phyloP scores from a whole-genome alignment of 805 yeast genomes.

The Saturnispora bothae region DNA sequence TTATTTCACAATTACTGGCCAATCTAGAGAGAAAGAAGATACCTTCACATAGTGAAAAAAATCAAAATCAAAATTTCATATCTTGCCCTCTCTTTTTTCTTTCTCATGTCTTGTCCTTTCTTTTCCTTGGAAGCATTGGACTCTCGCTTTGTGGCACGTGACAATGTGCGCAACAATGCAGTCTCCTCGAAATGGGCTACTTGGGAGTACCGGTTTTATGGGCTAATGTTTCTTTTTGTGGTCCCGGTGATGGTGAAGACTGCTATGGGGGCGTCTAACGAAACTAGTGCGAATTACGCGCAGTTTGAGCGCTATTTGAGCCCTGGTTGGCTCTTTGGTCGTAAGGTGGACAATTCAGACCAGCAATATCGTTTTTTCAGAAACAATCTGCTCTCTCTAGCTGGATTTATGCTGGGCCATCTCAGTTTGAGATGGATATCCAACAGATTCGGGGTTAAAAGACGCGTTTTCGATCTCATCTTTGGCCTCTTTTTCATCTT shows the following conservation, averaged over 20 bases:
- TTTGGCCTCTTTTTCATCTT: slow-evolving; percentile 62
- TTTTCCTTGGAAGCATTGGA: slow-evolving; percentile 41
- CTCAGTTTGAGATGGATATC: slow-evolving; percentile 35
- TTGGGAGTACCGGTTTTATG: slow-evolving; percentile 62
- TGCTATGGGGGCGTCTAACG: slow-evolving; percentile 72
- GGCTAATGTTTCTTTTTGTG: slow-evolving; percentile 48
- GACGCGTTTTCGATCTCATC: slow-evolving; percentile 57
- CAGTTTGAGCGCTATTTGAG: slow-evolving; percentile 50
- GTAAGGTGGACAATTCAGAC: slow-evolving; percentile 90
- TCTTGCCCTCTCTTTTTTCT: not conserved
- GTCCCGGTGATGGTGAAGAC: slow-evolving; percentile 79
- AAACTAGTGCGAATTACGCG: slow-evolving; percentile 62
- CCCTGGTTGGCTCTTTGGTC: slow-evolving; percentile 83
- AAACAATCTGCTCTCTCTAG: slow-evolving; percentile 58
- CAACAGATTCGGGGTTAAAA: slow-evolving; percentile 20
- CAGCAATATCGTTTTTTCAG: slow-evolving; percentile 81
- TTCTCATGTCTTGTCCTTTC: slow-evolving; percentile 10
- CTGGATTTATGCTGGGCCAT: slow-evolving; percentile 48
- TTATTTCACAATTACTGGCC: not conserved
- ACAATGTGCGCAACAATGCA: slow-evolving; percentile 23
- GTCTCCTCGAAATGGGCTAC: slow-evolving; percentile 61
- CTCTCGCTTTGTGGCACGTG: slow-evolving; percentile 34
- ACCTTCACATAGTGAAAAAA: too few relatives aligned
- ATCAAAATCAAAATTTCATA: too few relatives aligned
- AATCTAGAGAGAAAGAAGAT: not conserved